These are phyloP conservation scores for Astrocystis sublimbata DNA, from an alignment of 495 filamentous ascomycete species.

Conservation along the genomic window DNA sequence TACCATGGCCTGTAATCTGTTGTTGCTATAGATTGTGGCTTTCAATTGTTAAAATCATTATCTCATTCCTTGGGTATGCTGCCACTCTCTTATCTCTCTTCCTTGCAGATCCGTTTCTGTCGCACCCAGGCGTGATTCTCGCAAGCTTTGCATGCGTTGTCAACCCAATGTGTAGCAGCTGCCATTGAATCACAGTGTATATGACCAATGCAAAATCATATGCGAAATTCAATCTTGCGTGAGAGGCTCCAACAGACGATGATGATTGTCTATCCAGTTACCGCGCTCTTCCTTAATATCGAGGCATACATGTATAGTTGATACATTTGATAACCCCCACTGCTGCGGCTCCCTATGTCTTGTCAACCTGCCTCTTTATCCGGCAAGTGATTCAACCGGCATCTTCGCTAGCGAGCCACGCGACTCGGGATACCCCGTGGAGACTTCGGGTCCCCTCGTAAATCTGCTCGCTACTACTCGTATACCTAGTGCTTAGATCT, in stretches of 20 bases:
- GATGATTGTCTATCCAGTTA: neutral
- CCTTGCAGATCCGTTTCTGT: neutral
- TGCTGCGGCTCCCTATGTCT: neutral
- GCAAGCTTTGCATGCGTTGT: neutral
- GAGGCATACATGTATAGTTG: neutral
- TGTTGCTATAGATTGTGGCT: neutral
- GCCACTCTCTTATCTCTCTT: neutral
- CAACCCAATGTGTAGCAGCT: neutral
- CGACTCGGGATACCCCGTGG: neutral
- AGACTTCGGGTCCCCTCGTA: neutral
- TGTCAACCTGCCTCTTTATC: slow-evolving; percentile 12
- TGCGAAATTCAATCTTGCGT: neutral
- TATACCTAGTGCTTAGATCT: neutral
- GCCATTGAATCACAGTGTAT: too few relatives aligned
- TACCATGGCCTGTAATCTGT: neutral
- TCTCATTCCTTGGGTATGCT: neutral
- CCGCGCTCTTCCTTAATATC: neutral
- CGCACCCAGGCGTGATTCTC: neutral
- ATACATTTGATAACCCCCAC: neutral
- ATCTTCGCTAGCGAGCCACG: neutral
- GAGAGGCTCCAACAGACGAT: neutral
- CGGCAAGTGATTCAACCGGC: slow-evolving; percentile 10
- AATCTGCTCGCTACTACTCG: neutral
- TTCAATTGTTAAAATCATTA: neutral
- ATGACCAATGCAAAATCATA: too few relatives aligned